phyloP scores from a whole-genome alignment of 257 asterid genomes.

The Linderniella brevidens region DNA sequence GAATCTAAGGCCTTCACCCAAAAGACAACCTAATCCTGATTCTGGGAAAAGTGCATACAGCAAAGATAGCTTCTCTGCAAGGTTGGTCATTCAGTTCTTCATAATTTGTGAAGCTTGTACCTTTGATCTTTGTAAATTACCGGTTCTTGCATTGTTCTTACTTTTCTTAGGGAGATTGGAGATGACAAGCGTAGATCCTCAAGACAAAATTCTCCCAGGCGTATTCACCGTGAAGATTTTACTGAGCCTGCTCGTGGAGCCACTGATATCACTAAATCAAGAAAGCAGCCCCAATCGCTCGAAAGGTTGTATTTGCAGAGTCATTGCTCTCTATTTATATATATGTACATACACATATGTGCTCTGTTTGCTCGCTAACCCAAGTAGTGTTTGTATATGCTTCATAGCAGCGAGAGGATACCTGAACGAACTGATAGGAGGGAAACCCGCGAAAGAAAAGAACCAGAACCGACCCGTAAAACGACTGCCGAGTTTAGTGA shows the following conservation, averaged over 20 bases:
- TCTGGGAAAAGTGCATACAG: slow-evolving; percentile 27
- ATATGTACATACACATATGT: neutral
- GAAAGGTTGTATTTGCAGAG: slow-evolving; percentile 23
- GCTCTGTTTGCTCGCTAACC: too few relatives aligned
- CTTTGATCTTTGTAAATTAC: slow-evolving; percentile 8
- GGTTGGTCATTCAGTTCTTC: slow-evolving; percentile 23
- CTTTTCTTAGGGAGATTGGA: slow-evolving; percentile 27
- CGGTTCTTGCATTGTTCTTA: slow-evolving; percentile 9
- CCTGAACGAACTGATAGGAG: slow-evolving; percentile 22
- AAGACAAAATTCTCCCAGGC: slow-evolving; percentile 16
- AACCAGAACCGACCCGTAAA: neutral
- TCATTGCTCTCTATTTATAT: neutral
- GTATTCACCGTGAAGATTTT: slow-evolving; percentile 18
- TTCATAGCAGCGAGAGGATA: slow-evolving; percentile 23
- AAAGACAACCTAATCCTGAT: slow-evolving; percentile 19
- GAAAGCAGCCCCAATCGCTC: slow-evolving; percentile 20
- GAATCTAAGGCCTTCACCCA: slow-evolving; percentile 18
- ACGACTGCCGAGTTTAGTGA: slow-evolving; percentile 16
- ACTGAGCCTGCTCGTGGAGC: slow-evolving; percentile 16
- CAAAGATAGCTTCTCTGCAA: slow-evolving; percentile 16
- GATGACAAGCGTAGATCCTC: slow-evolving; percentile 21
- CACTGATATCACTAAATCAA: slow-evolving; percentile 20
- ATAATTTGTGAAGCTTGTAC: slow-evolving; percentile 6
- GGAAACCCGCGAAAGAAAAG: too few relatives aligned
- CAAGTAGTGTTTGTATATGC: neutral